These are phyloP conservation scores for Globisporangium acanthophoron DNA, from an alignment of 352 stramenopile species.

Conservation along the genomic window DNA sequence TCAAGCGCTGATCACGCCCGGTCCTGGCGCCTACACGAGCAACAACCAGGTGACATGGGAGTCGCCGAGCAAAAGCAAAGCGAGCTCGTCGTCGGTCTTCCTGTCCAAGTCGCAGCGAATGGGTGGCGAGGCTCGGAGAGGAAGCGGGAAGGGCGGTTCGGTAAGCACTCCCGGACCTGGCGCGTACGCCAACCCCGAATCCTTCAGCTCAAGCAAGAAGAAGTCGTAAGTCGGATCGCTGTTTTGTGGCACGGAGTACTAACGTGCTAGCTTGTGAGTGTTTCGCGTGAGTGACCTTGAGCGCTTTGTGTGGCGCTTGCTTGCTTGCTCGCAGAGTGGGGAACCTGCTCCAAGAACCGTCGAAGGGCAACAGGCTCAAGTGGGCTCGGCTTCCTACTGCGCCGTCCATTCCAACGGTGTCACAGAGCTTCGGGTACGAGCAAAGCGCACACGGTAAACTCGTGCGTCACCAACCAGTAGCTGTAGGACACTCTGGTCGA, in stretches of 20 bases:
- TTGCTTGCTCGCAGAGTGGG: constrained; percentile 14
- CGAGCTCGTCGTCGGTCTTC: constrained; percentile 30
- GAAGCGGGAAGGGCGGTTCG: constrained; percentile 18
- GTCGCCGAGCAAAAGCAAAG: constrained; percentile 46
- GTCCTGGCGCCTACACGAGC: constrained; percentile 40
- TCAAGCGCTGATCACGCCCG: constrained; percentile 42
- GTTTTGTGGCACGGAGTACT: background rate
- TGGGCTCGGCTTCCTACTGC: constrained; percentile 66
- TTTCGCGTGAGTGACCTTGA: constrained; percentile 2
- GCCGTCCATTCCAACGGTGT: constrained; percentile 62
- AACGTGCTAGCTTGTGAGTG: background rate
- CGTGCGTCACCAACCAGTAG: constrained; percentile 53
- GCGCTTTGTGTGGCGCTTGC: background rate
- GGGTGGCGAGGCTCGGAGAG: constrained; percentile 1
- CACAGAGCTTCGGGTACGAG: constrained; percentile 79
- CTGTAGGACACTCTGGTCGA: constrained; percentile 46
- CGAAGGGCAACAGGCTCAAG: constrained; percentile 43
- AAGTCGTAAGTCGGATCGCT: constrained; percentile 3
- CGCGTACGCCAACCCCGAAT: constrained; percentile 45
- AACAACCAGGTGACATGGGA: constrained; percentile 47
- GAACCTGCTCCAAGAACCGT: constrained; percentile 23
- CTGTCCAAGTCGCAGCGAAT: constrained; percentile 52
- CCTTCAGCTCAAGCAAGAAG: constrained; percentile 46
- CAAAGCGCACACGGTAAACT: constrained; percentile 68
- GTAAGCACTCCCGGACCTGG: constrained; percentile 51